Conservation (phyloP, 306 rosid species). For the Cajanus cajan region DNA sequence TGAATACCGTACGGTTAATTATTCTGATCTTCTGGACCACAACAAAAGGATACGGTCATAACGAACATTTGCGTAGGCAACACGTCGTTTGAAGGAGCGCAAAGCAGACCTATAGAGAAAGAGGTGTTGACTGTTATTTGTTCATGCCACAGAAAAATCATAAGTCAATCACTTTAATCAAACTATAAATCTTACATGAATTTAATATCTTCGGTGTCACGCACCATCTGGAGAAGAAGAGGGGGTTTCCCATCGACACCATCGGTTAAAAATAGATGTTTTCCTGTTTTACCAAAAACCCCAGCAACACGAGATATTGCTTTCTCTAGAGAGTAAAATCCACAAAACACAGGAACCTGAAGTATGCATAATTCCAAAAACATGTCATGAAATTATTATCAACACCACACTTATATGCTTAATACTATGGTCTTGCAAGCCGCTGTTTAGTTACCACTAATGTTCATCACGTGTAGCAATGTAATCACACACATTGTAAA, state of each 20-base stretch:
- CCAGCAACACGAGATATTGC: conserved; percentile 50
- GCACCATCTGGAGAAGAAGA: conserved; percentile 81
- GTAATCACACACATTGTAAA: neutral
- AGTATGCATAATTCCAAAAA: conserved; percentile 23
- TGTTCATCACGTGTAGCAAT: neutral
- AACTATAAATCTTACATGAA: conserved; percentile 58
- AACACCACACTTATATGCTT: neutral
- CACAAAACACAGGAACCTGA: conserved; percentile 82
- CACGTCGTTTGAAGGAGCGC: conserved; percentile 73
- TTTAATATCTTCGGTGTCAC: conserved; percentile 65
- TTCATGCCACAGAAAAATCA: conserved; percentile 1
- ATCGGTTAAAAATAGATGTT: conserved; percentile 73
- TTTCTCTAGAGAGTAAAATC: conserved; percentile 65
- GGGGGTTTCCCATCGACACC: conserved; percentile 62
- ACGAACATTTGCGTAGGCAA: conserved; percentile 73
- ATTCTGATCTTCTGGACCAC: neutral
- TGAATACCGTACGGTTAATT: too few species aligned
- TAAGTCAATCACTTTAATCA: neutral
- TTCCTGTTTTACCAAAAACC: conserved; percentile 74
- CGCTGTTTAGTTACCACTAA: neutral
- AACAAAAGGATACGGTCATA: conserved; percentile 74
- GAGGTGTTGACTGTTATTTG: neutral
- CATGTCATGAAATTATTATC: conserved; percentile 23
- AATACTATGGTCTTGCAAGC: neutral
- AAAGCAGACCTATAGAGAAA: conserved; percentile 74